Percentiles rank a stretch among this genome's conserved stretches.
These are phyloP conservation scores for Apostasia shenzhenica DNA, from an alignment of 106 monocot genomes.

Conservation along the genomic window DNA sequence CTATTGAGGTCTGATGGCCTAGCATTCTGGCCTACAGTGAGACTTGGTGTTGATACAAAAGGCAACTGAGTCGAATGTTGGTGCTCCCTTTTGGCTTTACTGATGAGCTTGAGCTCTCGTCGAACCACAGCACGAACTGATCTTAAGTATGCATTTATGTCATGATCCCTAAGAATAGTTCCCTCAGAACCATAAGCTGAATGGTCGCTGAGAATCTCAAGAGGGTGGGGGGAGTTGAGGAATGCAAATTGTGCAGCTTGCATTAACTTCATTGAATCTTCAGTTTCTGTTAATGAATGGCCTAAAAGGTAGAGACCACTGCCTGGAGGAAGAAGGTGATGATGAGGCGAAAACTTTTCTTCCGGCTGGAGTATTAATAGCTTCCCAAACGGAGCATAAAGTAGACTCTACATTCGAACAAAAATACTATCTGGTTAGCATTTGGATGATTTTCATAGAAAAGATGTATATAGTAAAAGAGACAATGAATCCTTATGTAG, in stretches of 20 bases:
- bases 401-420: constrained; percentile 34
- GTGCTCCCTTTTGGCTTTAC: constrained; percentile 26
- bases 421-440: too few species aligned
- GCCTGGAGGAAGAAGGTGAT: constrained; percentile 72
- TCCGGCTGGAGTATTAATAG: constrained; percentile 82
- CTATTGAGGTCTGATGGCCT: background rate
- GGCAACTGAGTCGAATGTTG: constrained; percentile 27
- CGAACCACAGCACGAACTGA: constrained; percentile 28
- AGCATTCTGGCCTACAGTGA: background rate
- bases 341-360: constrained; percentile 58
- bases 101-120: constrained; percentile 23
- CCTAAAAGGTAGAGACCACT: constrained; percentile 51
- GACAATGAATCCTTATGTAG: too few species aligned
- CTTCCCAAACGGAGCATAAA: constrained; percentile 77
- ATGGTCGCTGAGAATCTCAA: constrained; percentile 65
- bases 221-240: constrained; percentile 76
- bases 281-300: constrained; percentile 4
- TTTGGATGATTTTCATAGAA: too few species aligned
- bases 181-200: constrained; percentile 81
- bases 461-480: too few species aligned
- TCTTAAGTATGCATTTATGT: constrained; percentile 65
- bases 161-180: constrained; percentile 82
- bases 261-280: constrained; percentile 13
- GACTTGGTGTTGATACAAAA: constrained; percentile 10
- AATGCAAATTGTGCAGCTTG: constrained; percentile 42